Percentiles rank a stretch among this genome's conserved stretches.
Conservation (phyloP, 148 eudicot species). For the Vaccinium vitisidaea region DNA sequence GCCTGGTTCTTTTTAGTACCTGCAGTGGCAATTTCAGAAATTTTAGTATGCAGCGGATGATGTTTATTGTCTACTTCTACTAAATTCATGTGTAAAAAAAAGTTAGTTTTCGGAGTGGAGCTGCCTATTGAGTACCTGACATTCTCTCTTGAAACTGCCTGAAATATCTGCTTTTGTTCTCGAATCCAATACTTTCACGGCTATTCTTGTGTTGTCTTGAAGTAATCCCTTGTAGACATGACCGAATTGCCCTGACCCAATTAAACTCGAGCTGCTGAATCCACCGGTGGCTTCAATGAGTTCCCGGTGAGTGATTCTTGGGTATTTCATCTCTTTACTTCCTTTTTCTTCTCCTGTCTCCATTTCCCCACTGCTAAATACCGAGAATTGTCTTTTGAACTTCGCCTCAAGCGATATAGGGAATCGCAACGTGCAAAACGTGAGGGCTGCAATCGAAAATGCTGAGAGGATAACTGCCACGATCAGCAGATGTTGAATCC, state of each 20-base stretch:
- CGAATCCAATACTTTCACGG: slow-evolving; percentile 66
- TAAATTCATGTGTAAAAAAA: background rate
- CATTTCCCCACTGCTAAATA: slow-evolving; percentile 20
- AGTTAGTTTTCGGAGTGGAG: background rate
- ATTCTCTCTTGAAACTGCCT: slow-evolving; percentile 69
- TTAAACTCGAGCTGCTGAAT: slow-evolving; percentile 46
- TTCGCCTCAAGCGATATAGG: slow-evolving; percentile 28
- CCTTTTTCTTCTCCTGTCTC: slow-evolving; percentile 36
- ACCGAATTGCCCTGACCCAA: slow-evolving; percentile 75
- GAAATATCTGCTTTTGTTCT: slow-evolving; percentile 33
- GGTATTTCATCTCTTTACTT: slow-evolving; percentile 47
- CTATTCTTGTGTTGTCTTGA: slow-evolving; percentile 56
- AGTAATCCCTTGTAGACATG: slow-evolving; percentile 74
- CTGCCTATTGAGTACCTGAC: slow-evolving; percentile 23
- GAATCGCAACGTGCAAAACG: slow-evolving; percentile 43
- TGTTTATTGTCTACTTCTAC: background rate
- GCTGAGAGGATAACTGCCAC: slow-evolving; percentile 38
- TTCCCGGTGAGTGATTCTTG: slow-evolving; percentile 52
- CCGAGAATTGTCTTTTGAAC: slow-evolving; percentile 23
- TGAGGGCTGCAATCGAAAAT: slow-evolving; percentile 23
- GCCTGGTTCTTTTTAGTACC: slow-evolving; percentile 56
- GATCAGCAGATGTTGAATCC: slow-evolving; percentile 24
- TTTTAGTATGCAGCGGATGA: background rate
- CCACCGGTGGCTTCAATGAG: slow-evolving; percentile 78
- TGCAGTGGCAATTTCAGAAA: background rate